Evolutionary conservation across 495 filamentous ascomycete species (phyloP).

Genomic region (Hyaloscypha finlandica): DNA sequence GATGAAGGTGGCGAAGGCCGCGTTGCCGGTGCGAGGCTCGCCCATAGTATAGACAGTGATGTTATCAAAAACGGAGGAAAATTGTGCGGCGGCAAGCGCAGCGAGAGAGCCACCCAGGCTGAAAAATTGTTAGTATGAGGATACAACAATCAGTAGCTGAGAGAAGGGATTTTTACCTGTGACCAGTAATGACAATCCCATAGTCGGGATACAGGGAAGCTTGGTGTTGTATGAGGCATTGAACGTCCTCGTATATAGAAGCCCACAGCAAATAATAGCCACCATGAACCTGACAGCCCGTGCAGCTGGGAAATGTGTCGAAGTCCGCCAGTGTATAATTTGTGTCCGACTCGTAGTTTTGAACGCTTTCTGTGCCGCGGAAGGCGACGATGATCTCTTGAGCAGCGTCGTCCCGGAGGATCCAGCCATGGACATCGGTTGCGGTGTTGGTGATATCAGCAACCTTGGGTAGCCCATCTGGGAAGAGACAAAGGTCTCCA

Average conservation of each 20-base stretch:
- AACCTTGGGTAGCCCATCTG: constrained; percentile 15
- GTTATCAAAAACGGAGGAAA: constrained; percentile 44
- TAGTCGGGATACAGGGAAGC: constrained; percentile 9
- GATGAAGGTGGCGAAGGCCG: constrained; percentile 56
- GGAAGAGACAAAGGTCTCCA: constrained; percentile 12
- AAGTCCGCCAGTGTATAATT: constrained; percentile 19
- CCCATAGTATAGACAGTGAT: constrained; percentile 64
- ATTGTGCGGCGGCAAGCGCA: constrained; percentile 33
- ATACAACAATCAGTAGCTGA: constrained; percentile 1
- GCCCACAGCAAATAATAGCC: constrained; percentile 17
- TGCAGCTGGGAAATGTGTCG: constrained; percentile 11
- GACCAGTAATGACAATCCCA: constrained; percentile 19
- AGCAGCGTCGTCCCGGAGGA: constrained; percentile 17
- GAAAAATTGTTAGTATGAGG: constrained; percentile 3
- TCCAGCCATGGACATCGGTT: constrained; percentile 18
- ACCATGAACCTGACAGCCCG: constrained; percentile 17
- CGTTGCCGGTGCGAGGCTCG: constrained; percentile 66
- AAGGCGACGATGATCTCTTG: constrained; percentile 18
- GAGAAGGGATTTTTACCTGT: constrained; percentile 8
- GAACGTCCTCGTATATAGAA: constrained; percentile 15
- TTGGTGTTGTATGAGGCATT: constrained; percentile 11
- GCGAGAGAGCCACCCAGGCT: constrained; percentile 16
- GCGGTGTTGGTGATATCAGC: constrained; percentile 14
- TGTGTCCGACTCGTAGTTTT: constrained; percentile 15
- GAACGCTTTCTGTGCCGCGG: constrained; percentile 17